Evolutionary conservation across 2,329 filamentous ascomycete species (phyloP).

Genomic region (Pseudocercospora cruenta): DNA sequence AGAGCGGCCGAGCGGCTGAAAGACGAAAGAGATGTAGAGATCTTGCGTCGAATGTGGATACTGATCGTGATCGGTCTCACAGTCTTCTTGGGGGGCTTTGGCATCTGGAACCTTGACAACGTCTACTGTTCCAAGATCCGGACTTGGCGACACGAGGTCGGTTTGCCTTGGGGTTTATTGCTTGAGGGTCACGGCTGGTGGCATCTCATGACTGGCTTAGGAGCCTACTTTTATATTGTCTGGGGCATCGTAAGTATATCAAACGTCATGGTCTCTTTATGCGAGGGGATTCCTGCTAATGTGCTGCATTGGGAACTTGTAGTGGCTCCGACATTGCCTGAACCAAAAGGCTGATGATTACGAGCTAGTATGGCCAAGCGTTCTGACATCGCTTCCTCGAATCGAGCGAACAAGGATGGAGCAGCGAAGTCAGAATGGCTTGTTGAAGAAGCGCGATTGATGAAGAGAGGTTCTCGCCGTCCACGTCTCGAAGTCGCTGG

Average conservation of each 20-base stretch:
- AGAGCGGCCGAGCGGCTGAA: slow-evolving; percentile 49
- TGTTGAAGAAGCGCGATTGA: slow-evolving; percentile 22
- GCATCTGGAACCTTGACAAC: slow-evolving; percentile 80
- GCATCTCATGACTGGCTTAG: slow-evolving; percentile 80
- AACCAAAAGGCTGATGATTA: slow-evolving; percentile 74
- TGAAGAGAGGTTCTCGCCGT: slow-evolving; percentile 7
- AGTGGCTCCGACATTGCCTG: slow-evolving; percentile 74
- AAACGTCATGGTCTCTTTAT: not conserved
- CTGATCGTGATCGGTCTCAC: slow-evolving; percentile 70
- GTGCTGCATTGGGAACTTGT: not conserved
- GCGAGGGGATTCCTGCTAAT: not conserved
- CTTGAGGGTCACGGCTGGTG: slow-evolving; percentile 76
- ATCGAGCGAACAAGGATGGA: slow-evolving; percentile 43
- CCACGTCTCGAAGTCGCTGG: not conserved
- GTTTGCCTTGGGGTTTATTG: slow-evolving; percentile 78
- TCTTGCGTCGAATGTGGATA: slow-evolving; percentile 72
- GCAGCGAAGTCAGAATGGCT: slow-evolving; percentile 18
- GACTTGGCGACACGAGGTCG: slow-evolving; percentile 67
- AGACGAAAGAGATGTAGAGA: slow-evolving; percentile 60
- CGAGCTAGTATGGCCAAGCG: slow-evolving; percentile 68
- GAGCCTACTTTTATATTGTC: slow-evolving; percentile 80
- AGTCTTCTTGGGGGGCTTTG: slow-evolving; percentile 74
- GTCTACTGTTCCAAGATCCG: slow-evolving; percentile 70
- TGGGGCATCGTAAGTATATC: slow-evolving; percentile 64
- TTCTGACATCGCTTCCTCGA: slow-evolving; percentile 60